phyloP scores from a whole-genome alignment of 164 flowering plant species.

The Tinospora cordifolia region DNA sequence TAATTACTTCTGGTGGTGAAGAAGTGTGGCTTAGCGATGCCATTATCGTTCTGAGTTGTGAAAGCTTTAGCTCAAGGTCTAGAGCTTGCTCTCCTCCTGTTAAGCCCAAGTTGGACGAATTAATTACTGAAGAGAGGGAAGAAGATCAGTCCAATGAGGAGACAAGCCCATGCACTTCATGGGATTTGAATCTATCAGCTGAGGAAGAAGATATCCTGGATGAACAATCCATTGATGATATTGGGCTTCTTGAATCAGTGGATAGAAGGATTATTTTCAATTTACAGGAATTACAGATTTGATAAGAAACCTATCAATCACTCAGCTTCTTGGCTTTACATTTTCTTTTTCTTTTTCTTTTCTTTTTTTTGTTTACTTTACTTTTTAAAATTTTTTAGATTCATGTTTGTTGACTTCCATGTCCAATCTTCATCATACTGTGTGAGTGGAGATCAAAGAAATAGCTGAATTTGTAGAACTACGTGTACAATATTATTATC shows the following conservation, averaged over 20 bases:
- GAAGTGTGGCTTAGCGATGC: conserved; percentile 56
- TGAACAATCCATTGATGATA: conserved; percentile 43
- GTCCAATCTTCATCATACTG: neutral
- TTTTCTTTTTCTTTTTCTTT: conserved; percentile 4
- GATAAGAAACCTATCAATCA: neutral
- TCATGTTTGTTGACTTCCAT: conserved; percentile 12
- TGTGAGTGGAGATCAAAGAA: conserved; percentile 9
- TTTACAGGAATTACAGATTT: conserved; percentile 26
- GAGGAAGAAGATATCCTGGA: conserved; percentile 29
- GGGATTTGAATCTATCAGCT: conserved; percentile 72
- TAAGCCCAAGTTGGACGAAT: conserved; percentile 26
- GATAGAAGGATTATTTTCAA: conserved; percentile 59
- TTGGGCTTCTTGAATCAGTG: conserved; percentile 58
- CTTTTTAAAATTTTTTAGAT: conserved; percentile 3
- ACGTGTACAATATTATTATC: conserved; percentile 24
- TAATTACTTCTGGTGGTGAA: conserved; percentile 37
- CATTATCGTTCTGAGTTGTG: conserved; percentile 74
- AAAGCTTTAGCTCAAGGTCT: conserved; percentile 64
- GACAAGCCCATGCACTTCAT: conserved; percentile 34
- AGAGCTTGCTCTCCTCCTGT: conserved; percentile 59
- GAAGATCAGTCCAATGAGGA: conserved; percentile 17
- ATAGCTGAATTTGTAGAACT: conserved; percentile 16
- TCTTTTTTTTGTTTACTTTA: conserved; percentile 1
- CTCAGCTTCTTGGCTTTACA: neutral
- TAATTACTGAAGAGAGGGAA: conserved; percentile 22